Evolutionary conservation across 768 basidiomycete genomes (phyloP).

Genomic region (Lactarius indigo): DNA sequence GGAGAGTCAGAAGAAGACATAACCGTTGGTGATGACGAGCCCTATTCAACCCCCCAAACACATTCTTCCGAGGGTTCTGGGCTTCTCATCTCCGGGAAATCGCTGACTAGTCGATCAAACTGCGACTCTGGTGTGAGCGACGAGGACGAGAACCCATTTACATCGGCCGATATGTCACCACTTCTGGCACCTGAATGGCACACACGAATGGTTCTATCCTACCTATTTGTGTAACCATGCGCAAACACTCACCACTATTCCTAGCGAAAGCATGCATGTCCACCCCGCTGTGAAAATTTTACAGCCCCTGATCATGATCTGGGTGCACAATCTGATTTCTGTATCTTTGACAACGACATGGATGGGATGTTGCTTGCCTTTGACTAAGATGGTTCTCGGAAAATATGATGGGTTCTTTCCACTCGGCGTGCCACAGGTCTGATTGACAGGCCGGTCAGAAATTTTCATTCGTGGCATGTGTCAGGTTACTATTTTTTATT

Average conservation of each 20-base stretch:
- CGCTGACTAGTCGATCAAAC: not conserved
- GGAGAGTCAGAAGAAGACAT: conserved; percentile 1
- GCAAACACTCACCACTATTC: not conserved
- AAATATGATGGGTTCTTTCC: conserved; percentile 1
- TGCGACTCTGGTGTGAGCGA: not conserved
- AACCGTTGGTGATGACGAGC: not conserved
- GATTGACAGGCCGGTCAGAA: not conserved
- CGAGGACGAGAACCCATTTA: not conserved
- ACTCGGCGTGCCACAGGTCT: not conserved
- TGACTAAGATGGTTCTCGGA: not conserved
- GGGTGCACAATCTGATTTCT: not conserved
- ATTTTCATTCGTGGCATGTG: not conserved
- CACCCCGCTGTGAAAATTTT: conserved; percentile 1
- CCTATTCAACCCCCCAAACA: conserved; percentile 1
- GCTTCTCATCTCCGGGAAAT: not conserved
- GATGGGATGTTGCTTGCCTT: conserved; percentile 9
- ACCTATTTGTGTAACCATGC: not conserved
- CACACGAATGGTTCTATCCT: not conserved
- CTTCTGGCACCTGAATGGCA: not conserved
- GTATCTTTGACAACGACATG: conserved; percentile 11
- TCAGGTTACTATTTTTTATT: not conserved
- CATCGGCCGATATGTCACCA: conserved; percentile 4
- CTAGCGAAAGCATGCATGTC: not conserved
- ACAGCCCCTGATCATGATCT: conserved; percentile 7
- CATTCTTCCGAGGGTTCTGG: not conserved